Percentiles rank a stretch among this genome's conserved stretches.
Evolutionary conservation across 2,329 filamentous ascomycete genomes (phyloP).

Genomic region (Arachnopeziza araneosa): DNA sequence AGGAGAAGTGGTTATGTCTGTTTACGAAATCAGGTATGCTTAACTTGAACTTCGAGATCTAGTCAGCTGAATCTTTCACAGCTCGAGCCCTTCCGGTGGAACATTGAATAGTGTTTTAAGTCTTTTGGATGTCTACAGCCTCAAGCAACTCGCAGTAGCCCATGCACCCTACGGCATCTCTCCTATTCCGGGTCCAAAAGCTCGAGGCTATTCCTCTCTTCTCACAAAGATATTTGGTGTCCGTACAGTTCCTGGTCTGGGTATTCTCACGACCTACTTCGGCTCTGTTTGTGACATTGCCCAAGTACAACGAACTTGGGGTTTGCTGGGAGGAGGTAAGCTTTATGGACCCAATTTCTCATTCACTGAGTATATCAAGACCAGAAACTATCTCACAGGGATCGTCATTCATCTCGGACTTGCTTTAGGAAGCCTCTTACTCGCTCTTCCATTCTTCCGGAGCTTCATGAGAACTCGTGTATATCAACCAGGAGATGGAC

Average conservation of each 20-base stretch:
- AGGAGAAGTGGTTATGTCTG: slow-evolving; percentile 46
- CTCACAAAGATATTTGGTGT: slow-evolving; percentile 46
- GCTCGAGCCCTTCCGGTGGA: slow-evolving; percentile 53
- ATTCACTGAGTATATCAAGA: slow-evolving; percentile 49
- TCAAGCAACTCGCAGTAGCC: slow-evolving; percentile 42
- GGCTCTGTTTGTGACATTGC: slow-evolving; percentile 45
- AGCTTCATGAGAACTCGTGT: slow-evolving; percentile 39
- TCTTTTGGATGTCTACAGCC: slow-evolving; percentile 47
- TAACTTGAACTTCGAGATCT: neutral
- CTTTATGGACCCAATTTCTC: slow-evolving; percentile 58
- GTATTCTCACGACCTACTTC: slow-evolving; percentile 49
- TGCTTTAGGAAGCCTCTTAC: slow-evolving; percentile 37
- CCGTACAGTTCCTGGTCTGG: slow-evolving; percentile 44
- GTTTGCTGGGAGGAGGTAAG: slow-evolving; percentile 42
- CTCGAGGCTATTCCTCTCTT: slow-evolving; percentile 30
- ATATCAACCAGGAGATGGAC: slow-evolving; percentile 50
- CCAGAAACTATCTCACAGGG: slow-evolving; percentile 45
- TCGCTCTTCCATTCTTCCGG: slow-evolving; percentile 33
- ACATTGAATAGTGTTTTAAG: slow-evolving; percentile 63
- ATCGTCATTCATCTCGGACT: slow-evolving; percentile 46
- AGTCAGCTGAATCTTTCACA: slow-evolving; percentile 25
- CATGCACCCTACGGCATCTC: slow-evolving; percentile 51
- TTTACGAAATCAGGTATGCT: slow-evolving; percentile 38
- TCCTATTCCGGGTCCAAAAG: slow-evolving; percentile 40
- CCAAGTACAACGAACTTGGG: slow-evolving; percentile 58